phyloP scores from a whole-genome alignment of 83 land plant species.

The Larix sibirica region DNA sequence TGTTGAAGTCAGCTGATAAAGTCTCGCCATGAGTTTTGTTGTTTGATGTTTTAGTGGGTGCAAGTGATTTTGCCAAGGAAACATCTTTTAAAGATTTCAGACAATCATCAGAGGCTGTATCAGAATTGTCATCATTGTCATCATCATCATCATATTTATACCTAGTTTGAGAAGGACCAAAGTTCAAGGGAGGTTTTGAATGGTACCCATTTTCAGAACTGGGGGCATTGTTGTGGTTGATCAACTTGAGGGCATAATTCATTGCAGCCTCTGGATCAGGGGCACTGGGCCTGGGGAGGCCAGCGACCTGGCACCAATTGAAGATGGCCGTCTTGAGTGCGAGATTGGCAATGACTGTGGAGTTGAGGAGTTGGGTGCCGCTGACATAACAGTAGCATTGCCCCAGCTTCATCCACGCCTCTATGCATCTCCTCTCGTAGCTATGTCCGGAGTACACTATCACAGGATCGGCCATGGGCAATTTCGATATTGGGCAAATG shows the following conservation, averaged over 20 bases:
- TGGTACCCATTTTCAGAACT: not conserved
- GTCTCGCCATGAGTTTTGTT: not conserved
- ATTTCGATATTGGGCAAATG: slow-evolving; percentile 27
- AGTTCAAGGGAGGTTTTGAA: not conserved
- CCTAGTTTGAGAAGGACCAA: not conserved
- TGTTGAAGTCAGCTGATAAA: not conserved
- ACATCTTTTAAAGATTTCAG: not conserved
- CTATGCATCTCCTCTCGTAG: slow-evolving; percentile 32
- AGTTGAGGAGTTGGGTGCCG: slow-evolving; percentile 14
- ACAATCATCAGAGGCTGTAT: not conserved
- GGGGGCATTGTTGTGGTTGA: not conserved
- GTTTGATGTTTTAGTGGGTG: not conserved
- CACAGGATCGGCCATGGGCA: slow-evolving; percentile 34
- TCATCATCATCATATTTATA: not conserved
- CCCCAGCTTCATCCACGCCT: slow-evolving; percentile 41
- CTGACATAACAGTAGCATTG: slow-evolving; percentile 23
- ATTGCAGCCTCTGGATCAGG: slow-evolving; percentile 22
- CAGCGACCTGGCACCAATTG: slow-evolving; percentile 21
- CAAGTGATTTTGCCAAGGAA: not conserved
- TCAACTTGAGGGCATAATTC: slow-evolving; percentile 4
- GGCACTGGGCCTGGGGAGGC: slow-evolving; percentile 15
- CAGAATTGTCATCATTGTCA: not conserved
- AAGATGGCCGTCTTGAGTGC: slow-evolving; percentile 27
- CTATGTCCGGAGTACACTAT: slow-evolving; percentile 29
- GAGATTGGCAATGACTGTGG: slow-evolving; percentile 22